A percentile compares a stretch with the other conserved stretches of the same genome.
Evolutionary conservation across 1,284 basidiomycete genomes (phyloP).

Genomic region (Cutaneotrichosporon sp.): DNA sequence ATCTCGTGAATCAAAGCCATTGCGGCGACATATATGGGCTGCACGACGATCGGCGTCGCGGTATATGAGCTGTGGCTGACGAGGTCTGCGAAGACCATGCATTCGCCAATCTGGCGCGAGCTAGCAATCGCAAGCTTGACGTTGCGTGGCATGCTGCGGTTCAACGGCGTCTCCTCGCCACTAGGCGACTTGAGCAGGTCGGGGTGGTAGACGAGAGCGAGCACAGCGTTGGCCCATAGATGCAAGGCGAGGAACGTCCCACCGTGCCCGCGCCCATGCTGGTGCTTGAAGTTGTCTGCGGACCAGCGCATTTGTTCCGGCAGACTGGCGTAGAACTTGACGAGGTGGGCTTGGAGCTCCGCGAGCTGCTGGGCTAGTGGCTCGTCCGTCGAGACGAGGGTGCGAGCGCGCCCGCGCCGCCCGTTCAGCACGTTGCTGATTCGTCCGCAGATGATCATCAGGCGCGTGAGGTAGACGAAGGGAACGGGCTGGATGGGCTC

Average conservation of each 20-base stretch:
- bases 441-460: constrained; percentile 55
- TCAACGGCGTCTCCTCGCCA: constrained; percentile 53
- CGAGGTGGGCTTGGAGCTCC: constrained; percentile 51
- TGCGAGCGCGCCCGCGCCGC: constrained; percentile 48
- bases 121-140: constrained; percentile 51
- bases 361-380: constrained; percentile 44
- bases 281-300: constrained; percentile 54
- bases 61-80: constrained; percentile 41
- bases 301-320: constrained; percentile 53
- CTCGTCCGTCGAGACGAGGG: constrained; percentile 45
- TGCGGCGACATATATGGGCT: constrained; percentile 49
- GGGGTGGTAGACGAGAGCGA: constrained; percentile 55
- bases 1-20: constrained; percentile 54
- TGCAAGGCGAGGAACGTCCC: constrained; percentile 44
- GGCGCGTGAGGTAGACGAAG: constrained; percentile 51
- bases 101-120: constrained; percentile 54
- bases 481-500: constrained; percentile 50
- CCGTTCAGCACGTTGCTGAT: constrained; percentile 55
- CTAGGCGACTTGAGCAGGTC: constrained; percentile 51
- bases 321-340: constrained; percentile 51
- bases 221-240: constrained; percentile 53
- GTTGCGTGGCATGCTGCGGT: constrained; percentile 49
- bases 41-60: constrained; percentile 43
- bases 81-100: constrained; percentile 52
- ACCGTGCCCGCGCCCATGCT: constrained; percentile 50